These are phyloP conservation scores for Aspergillus floridensis DNA, from an alignment of 2,329 filamentous ascomycete genomes.

Conservation along the genomic window DNA sequence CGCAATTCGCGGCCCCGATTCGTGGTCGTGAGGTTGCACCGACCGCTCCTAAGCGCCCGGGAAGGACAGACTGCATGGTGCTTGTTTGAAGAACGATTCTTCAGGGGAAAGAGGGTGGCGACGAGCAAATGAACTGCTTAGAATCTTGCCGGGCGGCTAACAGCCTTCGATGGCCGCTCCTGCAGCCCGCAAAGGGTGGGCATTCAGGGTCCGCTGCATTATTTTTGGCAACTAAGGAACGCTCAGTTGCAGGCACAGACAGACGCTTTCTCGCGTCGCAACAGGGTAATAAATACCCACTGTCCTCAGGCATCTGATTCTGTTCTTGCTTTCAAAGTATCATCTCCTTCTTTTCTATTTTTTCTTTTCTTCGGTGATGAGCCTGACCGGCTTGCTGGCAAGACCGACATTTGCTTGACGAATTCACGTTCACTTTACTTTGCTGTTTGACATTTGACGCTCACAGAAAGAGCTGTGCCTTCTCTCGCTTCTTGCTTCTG, in stretches of 20 bases:
- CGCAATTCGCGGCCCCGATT: neutral
- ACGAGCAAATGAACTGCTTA: neutral
- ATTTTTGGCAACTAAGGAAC: constrained; percentile 1
- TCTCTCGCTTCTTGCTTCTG: neutral
- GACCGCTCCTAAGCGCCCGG: constrained; percentile 5
- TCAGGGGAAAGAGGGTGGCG: neutral
- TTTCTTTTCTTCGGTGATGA: neutral
- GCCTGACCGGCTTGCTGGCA: neutral
- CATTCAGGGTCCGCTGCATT: neutral
- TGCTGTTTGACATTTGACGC: neutral
- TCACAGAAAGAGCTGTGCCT: neutral
- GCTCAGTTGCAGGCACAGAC: neutral
- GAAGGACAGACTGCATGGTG: neutral
- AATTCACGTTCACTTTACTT: neutral
- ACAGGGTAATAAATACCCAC: neutral
- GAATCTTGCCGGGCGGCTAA: neutral
- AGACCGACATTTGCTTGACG: neutral
- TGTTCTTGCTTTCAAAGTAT: neutral
- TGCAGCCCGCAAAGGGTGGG: neutral
- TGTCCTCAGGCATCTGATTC: neutral
- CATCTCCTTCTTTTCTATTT: neutral
- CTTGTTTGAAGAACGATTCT: constrained; percentile 1
- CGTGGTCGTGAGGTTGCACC: neutral
- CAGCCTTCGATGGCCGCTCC: neutral
- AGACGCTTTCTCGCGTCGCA: too few species aligned